Conservation (phyloP, 768 basidiomycete genomes). For the Phylloporus scabripes region DNA sequence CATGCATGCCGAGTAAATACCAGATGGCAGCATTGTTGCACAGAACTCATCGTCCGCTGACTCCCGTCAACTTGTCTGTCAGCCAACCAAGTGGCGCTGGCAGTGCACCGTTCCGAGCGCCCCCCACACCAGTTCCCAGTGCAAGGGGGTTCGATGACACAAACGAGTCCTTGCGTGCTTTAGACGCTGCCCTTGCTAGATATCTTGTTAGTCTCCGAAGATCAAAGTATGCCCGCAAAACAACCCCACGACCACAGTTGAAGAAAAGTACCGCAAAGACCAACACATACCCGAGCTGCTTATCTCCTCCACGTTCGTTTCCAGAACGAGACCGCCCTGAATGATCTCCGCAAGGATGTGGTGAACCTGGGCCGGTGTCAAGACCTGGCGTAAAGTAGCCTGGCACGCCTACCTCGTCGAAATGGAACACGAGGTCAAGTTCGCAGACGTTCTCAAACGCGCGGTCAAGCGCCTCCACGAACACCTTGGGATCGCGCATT, state of each 20-base stretch:
- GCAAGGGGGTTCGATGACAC: constrained; percentile 79
- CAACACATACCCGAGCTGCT: constrained; percentile 53
- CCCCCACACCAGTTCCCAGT: constrained; percentile 54
- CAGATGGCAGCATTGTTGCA: not conserved
- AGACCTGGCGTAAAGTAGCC: constrained; percentile 1
- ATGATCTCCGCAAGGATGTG: constrained; percentile 95
- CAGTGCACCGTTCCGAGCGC: constrained; percentile 54
- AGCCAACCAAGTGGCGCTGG: constrained; percentile 78
- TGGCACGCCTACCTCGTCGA: constrained; percentile 72
- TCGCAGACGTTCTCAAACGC: constrained; percentile 99
- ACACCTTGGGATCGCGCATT: constrained; percentile 48
- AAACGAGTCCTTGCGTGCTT: constrained; percentile 72
- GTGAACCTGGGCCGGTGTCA: constrained; percentile 53
- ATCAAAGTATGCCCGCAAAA: constrained; percentile 1
- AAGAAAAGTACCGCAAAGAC: not conserved
- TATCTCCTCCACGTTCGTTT: constrained; percentile 90
- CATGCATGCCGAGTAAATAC: constrained; percentile 1
- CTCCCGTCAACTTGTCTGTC: constrained; percentile 66
- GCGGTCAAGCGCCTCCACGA: constrained; percentile 93
- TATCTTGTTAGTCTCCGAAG: constrained; percentile 14
- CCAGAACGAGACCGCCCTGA: constrained; percentile 92
- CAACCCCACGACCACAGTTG: not conserved
- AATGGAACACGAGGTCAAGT: constrained; percentile 96
- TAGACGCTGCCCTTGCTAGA: constrained; percentile 64
- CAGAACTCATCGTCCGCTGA: constrained; percentile 40